Evolutionary conservation across 164 flowering plant genomes (phyloP).

Genomic region (Berberis vulgaris): DNA sequence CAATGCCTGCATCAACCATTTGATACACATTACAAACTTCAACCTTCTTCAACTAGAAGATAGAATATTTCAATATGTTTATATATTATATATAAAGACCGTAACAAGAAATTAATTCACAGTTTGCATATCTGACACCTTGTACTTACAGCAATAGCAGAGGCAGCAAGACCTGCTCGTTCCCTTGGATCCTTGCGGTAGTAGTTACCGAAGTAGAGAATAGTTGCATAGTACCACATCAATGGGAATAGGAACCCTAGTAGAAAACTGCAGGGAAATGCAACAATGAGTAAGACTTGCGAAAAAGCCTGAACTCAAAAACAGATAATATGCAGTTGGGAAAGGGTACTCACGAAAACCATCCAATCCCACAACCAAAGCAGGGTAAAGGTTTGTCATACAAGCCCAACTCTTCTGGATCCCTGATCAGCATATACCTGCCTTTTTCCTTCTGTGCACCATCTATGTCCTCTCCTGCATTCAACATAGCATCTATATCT

Average conservation of each 20-base stretch:
- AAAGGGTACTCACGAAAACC: conserved; percentile 17
- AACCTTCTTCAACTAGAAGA: too few species aligned
- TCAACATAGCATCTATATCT: background rate
- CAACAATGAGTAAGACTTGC: background rate
- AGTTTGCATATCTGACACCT: background rate
- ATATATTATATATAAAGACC: too few species aligned
- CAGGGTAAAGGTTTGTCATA: conserved; percentile 17
- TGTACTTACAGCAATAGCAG: conserved; percentile 22
- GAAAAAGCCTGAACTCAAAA: background rate
- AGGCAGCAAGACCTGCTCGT: conserved; percentile 25
- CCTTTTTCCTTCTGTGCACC: conserved; percentile 40
- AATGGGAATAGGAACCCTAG: conserved; percentile 20
- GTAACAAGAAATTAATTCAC: background rate
- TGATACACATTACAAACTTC: too few species aligned
- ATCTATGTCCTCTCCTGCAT: conserved; percentile 42
- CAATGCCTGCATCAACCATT: conserved; percentile 51
- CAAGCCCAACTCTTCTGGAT: conserved; percentile 41
- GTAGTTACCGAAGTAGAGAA: conserved; percentile 25
- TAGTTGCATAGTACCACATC: conserved; percentile 23
- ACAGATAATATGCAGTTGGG: background rate
- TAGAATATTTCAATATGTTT: too few species aligned
- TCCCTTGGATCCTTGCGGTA: conserved; percentile 27
- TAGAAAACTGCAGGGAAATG: conserved; percentile 10
- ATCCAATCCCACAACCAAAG: conserved; percentile 26
- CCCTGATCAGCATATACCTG: conserved; percentile 54